Conservation (phyloP, 352 stramenopile species). For the Pythium coloratum region DNA sequence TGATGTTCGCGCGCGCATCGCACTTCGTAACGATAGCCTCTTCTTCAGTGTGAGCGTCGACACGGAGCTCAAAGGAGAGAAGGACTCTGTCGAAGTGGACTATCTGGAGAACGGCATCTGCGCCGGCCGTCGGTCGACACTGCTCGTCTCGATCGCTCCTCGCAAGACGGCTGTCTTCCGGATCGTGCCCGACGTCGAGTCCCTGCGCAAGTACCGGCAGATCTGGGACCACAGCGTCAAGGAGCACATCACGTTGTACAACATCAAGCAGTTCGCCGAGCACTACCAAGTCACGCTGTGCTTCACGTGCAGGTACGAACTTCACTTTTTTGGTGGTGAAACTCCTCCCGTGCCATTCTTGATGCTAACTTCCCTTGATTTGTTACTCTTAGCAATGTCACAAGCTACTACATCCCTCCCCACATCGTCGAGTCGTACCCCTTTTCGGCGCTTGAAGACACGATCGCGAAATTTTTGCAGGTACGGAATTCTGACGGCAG, state of each 20-base stretch:
- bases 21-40: constrained; percentile 82
- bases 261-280: constrained; percentile 89
- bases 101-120: constrained; percentile 71
- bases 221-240: constrained; percentile 88
- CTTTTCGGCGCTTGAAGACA: constrained; percentile 84
- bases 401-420: constrained; percentile 82
- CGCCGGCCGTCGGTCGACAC: constrained; percentile 58
- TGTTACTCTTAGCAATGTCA: constrained; percentile 42
- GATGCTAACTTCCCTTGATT: not conserved
- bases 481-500: constrained; percentile 26
- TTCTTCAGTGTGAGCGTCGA: constrained; percentile 81
- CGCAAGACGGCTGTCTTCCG: constrained; percentile 58
- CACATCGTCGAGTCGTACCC: constrained; percentile 84
- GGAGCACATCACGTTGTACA: constrained; percentile 88
- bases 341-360: too few species aligned
- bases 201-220: constrained; percentile 76
- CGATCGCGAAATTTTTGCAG: constrained; percentile 87
- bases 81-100: constrained; percentile 50
- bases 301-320: constrained; percentile 80
- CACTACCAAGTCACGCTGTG: constrained; percentile 86
- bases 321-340: too few species aligned
- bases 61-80: constrained; percentile 32
- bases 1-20: constrained; percentile 64
- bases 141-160: constrained; percentile 73
- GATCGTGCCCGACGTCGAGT: constrained; percentile 64